Evolutionary conservation across 2,329 filamentous ascomycete genomes (phyloP).

Genomic region (Cryphonectria carpinicola): DNA sequence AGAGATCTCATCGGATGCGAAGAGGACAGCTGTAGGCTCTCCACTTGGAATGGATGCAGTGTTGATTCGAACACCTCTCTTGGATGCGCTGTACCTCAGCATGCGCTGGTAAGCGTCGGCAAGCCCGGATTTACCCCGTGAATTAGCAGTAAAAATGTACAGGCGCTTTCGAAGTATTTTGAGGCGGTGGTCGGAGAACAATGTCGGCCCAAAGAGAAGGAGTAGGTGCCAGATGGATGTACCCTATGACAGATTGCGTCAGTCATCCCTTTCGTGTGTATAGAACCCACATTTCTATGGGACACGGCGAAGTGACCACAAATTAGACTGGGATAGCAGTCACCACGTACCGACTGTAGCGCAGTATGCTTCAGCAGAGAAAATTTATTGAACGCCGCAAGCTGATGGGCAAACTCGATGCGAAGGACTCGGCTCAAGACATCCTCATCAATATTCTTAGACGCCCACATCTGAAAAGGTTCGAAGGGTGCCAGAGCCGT

Average conservation of each 20-base stretch:
- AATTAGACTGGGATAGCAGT: neutral
- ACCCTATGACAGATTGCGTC: neutral
- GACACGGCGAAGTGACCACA: neutral
- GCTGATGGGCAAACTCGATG: slow-evolving; percentile 15
- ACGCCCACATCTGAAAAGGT: slow-evolving; percentile 23
- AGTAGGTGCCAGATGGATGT: slow-evolving; percentile 17
- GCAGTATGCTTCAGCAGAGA: slow-evolving; percentile 16
- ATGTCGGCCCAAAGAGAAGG: slow-evolving; percentile 17
- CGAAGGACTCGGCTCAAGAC: slow-evolving; percentile 15
- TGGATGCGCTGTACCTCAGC: slow-evolving; percentile 7
- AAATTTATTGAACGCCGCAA: slow-evolving; percentile 19
- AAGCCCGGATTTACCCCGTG: slow-evolving; percentile 10
- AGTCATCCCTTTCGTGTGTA: neutral
- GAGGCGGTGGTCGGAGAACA: slow-evolving; percentile 21
- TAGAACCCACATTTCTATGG: too few relatives aligned
- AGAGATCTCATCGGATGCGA: slow-evolving; percentile 7
- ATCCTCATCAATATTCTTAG: slow-evolving; percentile 7
- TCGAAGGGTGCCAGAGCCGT: neutral
- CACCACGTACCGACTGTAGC: neutral
- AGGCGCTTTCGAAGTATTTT: slow-evolving; percentile 18
- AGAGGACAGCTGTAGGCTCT: slow-evolving; percentile 4
- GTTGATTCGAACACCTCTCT: slow-evolving; percentile 6
- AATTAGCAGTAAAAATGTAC: slow-evolving; percentile 16
- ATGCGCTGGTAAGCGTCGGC: slow-evolving; percentile 12
- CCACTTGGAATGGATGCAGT: slow-evolving; percentile 4